Evolutionary conservation across 306 rosid species (phyloP).

Genomic region (Datisca glomerata): DNA sequence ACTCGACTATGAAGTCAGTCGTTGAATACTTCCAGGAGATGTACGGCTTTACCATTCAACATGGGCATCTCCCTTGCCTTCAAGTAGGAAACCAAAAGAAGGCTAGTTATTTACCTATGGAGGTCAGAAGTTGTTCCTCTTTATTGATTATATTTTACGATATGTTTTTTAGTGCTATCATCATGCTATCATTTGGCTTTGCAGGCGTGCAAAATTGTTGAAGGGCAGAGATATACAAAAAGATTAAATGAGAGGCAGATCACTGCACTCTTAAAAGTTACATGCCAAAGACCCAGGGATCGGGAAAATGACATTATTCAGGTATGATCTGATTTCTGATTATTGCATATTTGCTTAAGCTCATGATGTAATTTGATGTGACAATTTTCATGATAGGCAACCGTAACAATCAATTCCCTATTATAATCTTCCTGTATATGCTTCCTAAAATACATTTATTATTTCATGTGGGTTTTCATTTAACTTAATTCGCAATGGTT

Average conservation of each 20-base stretch:
- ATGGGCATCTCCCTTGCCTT: conserved; percentile 94
- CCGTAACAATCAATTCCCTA: neutral
- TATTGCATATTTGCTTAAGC: no score
- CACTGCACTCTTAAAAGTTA: conserved; percentile 78
- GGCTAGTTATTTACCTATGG: conserved; percentile 96
- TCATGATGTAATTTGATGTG: no score
- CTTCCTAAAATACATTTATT: no score
- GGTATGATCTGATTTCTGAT: conserved; percentile 38
- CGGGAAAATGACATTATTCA: conserved; percentile 81
- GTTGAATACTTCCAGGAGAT: conserved; percentile 96
- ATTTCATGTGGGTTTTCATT: no score
- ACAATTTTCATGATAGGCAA: no score
- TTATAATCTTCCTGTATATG: conserved; percentile 4
- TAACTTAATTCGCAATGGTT: no score
- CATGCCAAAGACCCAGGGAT: conserved; percentile 95
- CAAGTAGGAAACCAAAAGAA: conserved; percentile 99
- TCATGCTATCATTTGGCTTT: conserved; percentile 13
- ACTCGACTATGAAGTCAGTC: conserved; percentile 88
- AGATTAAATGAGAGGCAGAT: conserved; percentile 95
- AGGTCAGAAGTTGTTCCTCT: conserved; percentile 30
- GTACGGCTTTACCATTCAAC: conserved; percentile 92
- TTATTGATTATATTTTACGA: neutral
- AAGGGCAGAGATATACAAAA: conserved; percentile 88
- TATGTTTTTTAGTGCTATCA: conserved; percentile 6
- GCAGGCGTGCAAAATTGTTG: conserved; percentile 99